Conservation (phyloP, 2,329 filamentous ascomycete genomes). For the Xylariales sp. region DNA sequence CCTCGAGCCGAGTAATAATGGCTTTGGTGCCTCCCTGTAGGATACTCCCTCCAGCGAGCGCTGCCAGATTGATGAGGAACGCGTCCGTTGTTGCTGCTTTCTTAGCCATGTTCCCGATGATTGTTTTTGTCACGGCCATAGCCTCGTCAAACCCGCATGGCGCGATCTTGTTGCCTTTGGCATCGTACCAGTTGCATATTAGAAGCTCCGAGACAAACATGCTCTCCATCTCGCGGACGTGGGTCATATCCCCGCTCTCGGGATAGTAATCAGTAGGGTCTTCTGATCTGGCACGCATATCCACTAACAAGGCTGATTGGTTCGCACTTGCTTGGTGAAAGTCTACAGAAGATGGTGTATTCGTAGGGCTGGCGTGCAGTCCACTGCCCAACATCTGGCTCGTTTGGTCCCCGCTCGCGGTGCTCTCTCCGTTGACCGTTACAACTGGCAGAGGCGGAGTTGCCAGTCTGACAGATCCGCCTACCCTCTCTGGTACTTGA, state of each 20-base stretch:
- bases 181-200: slow-evolving; percentile 47
- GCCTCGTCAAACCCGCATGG: slow-evolving; percentile 48
- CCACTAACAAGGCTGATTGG: too few relatives aligned
- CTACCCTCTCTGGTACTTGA: slow-evolving; percentile 57
- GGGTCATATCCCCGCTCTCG: slow-evolving; percentile 40
- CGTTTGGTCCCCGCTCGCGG: not conserved
- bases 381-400: not conserved
- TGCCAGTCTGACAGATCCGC: slow-evolving; percentile 57
- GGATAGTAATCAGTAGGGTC: not conserved
- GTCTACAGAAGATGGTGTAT: slow-evolving; percentile 15
- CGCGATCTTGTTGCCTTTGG: slow-evolving; percentile 36
- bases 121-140: slow-evolving; percentile 45
- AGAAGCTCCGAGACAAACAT: slow-evolving; percentile 49
- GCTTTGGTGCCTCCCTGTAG: slow-evolving; percentile 40
- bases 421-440: slow-evolving; percentile 9
- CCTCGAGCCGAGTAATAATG: slow-evolving; percentile 40
- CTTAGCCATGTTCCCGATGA: slow-evolving; percentile 48
- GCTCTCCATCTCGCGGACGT: slow-evolving; percentile 52
- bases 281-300: too few relatives aligned
- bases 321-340: slow-evolving; percentile 18
- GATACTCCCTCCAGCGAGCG: slow-evolving; percentile 48
- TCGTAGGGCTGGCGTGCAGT: not conserved
- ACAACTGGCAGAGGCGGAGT: slow-evolving; percentile 51
- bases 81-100: slow-evolving; percentile 47
- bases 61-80: slow-evolving; percentile 56